phyloP scores from a whole-genome alignment of 2,329 filamentous ascomycete species.

The Xylariaceae sp. region DNA sequence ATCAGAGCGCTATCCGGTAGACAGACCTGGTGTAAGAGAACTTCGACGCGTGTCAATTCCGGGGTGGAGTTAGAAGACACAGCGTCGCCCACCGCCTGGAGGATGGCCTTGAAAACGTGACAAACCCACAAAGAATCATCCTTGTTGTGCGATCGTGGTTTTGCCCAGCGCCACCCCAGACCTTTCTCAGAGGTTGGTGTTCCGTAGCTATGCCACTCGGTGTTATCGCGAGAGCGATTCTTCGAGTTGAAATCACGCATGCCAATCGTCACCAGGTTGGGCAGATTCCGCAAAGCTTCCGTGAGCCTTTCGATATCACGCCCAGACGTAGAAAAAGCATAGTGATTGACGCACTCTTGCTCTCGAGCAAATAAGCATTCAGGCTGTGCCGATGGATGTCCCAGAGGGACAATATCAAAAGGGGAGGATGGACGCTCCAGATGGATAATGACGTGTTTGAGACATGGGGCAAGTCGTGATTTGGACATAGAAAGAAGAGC shows the following conservation, averaged over 20 bases:
- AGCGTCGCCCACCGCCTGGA: slow-evolving; percentile 38
- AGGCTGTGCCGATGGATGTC: not conserved
- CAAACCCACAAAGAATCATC: not conserved
- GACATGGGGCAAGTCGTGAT: slow-evolving; percentile 35
- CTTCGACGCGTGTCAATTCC: slow-evolving; percentile 42
- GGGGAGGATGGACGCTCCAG: slow-evolving; percentile 29
- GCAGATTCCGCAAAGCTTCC: slow-evolving; percentile 52
- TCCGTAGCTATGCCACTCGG: slow-evolving; percentile 54
- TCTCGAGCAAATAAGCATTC: not conserved
- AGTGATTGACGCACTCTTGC: slow-evolving; percentile 28
- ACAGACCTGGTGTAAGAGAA: slow-evolving; percentile 36
- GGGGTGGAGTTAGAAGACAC: slow-evolving; percentile 14
- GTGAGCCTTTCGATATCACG: slow-evolving; percentile 50
- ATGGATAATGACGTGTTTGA: slow-evolving; percentile 48
- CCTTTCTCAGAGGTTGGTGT: slow-evolving; percentile 15
- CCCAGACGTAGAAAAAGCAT: slow-evolving; percentile 39
- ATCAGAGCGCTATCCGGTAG: slow-evolving; percentile 44
- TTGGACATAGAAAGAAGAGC: slow-evolving; percentile 47
- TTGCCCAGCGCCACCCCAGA: not conserved
- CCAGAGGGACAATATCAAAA: not conserved
- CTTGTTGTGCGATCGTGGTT: not conserved
- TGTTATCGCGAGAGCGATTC: slow-evolving; percentile 45
- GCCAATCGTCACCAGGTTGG: slow-evolving; percentile 52
- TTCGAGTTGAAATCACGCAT: slow-evolving; percentile 55
- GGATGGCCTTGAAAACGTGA: slow-evolving; percentile 37